Percentiles rank a stretch among this genome's conserved stretches.
These are phyloP conservation scores for Grifola frondosa DNA, from an alignment of 1,284 basidiomycete species.

Conservation along the genomic window DNA sequence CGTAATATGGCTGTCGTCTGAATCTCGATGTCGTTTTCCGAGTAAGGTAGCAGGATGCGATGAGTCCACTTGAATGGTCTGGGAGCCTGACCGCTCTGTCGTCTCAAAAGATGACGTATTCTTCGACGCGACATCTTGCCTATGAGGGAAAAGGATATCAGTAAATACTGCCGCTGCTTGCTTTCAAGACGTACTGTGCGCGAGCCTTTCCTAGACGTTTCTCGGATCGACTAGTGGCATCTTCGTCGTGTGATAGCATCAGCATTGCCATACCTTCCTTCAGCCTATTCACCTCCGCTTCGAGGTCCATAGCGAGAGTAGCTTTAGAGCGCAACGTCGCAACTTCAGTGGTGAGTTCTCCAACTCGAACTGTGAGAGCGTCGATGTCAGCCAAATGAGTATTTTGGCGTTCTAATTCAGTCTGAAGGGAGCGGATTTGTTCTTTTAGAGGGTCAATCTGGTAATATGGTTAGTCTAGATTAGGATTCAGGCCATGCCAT, in stretches of 20 bases:
- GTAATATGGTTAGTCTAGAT: conserved; percentile 5
- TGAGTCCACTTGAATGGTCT: background rate
- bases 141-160: too few relatives aligned
- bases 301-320: conserved; percentile 16
- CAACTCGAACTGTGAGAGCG: conserved; percentile 19
- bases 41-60: conserved; percentile 26
- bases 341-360: conserved; percentile 21
- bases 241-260: background rate
- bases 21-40: conserved; percentile 62
- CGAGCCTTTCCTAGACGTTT: conserved; percentile 25
- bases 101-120: too few relatives aligned
- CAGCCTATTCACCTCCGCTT: conserved; percentile 23
- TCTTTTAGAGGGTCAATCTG: conserved; percentile 57
- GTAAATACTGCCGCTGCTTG: too few relatives aligned
- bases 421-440: conserved; percentile 41
- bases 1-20: conserved; percentile 40
- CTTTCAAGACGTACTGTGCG: conserved; percentile 22
- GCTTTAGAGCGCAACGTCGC: conserved; percentile 21
- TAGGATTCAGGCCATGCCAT: background rate
- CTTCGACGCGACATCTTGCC: too few relatives aligned
- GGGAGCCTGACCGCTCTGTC: too few relatives aligned
- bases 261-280: conserved; percentile 15
- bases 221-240: conserved; percentile 5
- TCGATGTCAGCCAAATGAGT: conserved; percentile 36
- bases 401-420: conserved; percentile 29